Evolutionary conservation across 495 filamentous ascomycete genomes (phyloP).

Genomic region (Amniculicola lignicola): DNA sequence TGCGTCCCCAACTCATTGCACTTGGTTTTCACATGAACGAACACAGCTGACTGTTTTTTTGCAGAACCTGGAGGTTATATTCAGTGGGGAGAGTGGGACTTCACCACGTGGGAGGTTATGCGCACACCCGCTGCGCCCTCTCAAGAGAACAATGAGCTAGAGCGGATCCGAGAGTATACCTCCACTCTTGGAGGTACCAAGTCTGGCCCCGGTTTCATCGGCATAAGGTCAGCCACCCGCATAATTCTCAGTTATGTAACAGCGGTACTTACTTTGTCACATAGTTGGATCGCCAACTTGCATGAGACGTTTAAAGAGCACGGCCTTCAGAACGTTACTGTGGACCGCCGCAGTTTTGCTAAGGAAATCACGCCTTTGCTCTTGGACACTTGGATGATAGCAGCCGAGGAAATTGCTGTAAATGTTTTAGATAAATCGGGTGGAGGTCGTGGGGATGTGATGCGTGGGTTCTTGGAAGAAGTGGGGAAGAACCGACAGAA

Average conservation of each 20-base stretch:
- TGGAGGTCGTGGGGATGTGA: neutral
- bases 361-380: neutral
- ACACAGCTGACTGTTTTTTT: neutral
- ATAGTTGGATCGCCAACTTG: neutral
- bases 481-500: neutral
- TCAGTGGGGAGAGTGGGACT: slow-evolving; percentile 4
- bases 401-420: neutral
- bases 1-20: neutral
- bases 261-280: too few species aligned
- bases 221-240: neutral
- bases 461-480: neutral
- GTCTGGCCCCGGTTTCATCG: neutral
- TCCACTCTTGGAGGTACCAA: neutral
- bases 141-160: neutral
- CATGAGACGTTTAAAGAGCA: neutral
- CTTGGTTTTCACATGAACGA: too few species aligned
- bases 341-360: neutral
- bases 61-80: slow-evolving; percentile 3
- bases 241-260: neutral
- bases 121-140: neutral
- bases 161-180: neutral
- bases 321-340: neutral
- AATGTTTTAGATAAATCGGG: neutral
- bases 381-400: neutral
- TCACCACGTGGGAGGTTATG: neutral